Percentiles rank a stretch among this genome's conserved stretches.
phyloP scores from a whole-genome alignment of 345 rosid genomes.

The Eucalyptus shirleyi region DNA sequence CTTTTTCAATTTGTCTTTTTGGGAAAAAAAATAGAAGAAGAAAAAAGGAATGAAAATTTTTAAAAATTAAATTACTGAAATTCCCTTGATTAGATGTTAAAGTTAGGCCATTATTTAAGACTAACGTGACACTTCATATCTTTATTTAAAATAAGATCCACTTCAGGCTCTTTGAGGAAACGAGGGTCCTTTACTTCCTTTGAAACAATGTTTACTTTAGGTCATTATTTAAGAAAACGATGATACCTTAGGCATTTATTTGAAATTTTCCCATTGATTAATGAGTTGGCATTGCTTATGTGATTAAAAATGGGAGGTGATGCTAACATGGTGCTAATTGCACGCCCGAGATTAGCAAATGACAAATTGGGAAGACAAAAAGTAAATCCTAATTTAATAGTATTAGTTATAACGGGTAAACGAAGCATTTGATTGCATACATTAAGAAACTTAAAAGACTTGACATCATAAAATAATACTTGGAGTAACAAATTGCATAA shows the following conservation, averaged over 20 bases:
- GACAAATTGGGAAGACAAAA: background rate
- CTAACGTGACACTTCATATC: accelerated
- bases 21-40: no score
- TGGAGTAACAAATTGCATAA: background rate
- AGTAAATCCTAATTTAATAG: background rate
- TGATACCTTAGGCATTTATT: no score
- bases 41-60: no score
- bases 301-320: background rate
- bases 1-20: no score
- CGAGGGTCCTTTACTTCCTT: accelerated
- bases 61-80: no score
- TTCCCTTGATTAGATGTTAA: accelerated
- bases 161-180: accelerated
- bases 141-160: no score
- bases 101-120: accelerated
- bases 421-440: background rate
- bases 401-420: background rate
- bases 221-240: no score
- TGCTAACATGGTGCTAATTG: background rate
- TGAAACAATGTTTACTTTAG: no score
- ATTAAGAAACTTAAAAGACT: background rate
- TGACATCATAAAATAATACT: background rate
- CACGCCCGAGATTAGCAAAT: background rate
- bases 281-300: background rate
- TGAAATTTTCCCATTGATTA: no score